phyloP scores from a whole-genome alignment of 495 filamentous ascomycete genomes.

The Hyaloscypha finlandica region DNA sequence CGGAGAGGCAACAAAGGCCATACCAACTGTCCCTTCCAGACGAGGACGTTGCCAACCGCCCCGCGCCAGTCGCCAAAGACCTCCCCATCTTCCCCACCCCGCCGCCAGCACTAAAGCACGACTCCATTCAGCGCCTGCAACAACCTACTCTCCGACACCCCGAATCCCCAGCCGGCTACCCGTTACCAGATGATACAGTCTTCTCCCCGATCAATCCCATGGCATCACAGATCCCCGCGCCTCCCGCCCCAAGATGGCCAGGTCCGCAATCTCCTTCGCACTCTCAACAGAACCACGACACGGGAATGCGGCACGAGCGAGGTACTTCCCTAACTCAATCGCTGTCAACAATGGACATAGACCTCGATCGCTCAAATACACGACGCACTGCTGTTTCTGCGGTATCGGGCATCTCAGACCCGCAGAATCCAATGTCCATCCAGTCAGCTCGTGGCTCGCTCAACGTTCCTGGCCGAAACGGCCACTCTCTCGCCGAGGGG shows the following conservation, averaged over 20 bases:
- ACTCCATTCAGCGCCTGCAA: constrained; percentile 22
- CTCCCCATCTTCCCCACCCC: constrained; percentile 1
- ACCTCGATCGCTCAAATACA: constrained; percentile 29
- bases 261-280: background rate
- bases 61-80: constrained; percentile 18
- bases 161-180: constrained; percentile 27
- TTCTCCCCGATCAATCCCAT: constrained; percentile 27
- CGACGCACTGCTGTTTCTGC: constrained; percentile 20
- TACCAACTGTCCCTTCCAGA: constrained; percentile 33
- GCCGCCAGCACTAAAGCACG: constrained; percentile 2
- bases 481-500: background rate
- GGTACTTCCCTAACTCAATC: background rate
- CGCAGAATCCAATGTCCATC: background rate
- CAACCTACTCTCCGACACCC: constrained; percentile 28
- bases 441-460: background rate
- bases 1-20: constrained; percentile 30
- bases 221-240: constrained; percentile 19
- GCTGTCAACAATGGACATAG: constrained; percentile 1
- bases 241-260: constrained; percentile 29
- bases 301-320: background rate
- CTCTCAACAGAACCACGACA: background rate
- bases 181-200: constrained; percentile 21
- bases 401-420: constrained; percentile 19
- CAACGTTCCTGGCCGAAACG: background rate
- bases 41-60: constrained; percentile 19